A percentile compares a stretch with the other conserved stretches of the same genome.
These are phyloP conservation scores for Yamadazyma jaroonii DNA, from an alignment of 1,139 yeast genomes.

Conservation along the genomic window DNA sequence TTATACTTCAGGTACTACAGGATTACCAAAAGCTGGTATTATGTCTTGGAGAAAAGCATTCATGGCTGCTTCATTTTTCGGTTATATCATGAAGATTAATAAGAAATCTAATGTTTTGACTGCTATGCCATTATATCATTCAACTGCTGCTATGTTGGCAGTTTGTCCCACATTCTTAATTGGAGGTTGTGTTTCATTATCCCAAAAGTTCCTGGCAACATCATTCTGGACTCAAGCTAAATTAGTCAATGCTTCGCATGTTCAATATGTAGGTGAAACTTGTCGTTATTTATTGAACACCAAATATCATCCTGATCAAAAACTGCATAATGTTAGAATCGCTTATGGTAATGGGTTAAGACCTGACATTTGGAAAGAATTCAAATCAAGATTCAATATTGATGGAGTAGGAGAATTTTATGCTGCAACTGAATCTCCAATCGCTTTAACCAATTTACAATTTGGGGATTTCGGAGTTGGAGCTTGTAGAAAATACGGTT, in stretches of 20 bases:
- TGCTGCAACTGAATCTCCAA: constrained; percentile 92
- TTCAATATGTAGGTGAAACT: constrained; percentile 95
- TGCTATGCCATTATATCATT: constrained; percentile 94
- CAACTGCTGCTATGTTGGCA: constrained; percentile 89
- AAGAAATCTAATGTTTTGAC: constrained; percentile 65
- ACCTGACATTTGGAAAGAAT: constrained; percentile 84
- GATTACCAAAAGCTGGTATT: constrained; percentile 91
- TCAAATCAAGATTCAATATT: constrained; percentile 75
- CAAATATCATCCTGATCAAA: constrained; percentile 65
- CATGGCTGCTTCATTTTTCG: constrained; percentile 70
- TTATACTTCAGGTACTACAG: constrained; percentile 94
- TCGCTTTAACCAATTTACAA: constrained; percentile 84
- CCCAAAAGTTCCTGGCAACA: constrained; percentile 80
- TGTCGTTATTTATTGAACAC: constrained; percentile 81
- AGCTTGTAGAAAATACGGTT: constrained; percentile 84
- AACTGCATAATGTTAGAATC: constrained; percentile 57
- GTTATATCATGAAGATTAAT: constrained; percentile 63
- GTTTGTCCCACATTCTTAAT: constrained; percentile 64
- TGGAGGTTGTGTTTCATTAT: constrained; percentile 74
- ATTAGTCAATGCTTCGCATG: constrained; percentile 67
- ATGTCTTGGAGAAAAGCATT: constrained; percentile 87
- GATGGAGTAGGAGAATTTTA: constrained; percentile 84
- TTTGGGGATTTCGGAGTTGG: constrained; percentile 81
- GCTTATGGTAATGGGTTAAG: constrained; percentile 95
- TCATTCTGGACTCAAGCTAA: constrained; percentile 91